These are phyloP conservation scores for Ustilago hordei DNA, from an alignment of 1,284 basidiomycete genomes.

Conservation along the genomic window DNA sequence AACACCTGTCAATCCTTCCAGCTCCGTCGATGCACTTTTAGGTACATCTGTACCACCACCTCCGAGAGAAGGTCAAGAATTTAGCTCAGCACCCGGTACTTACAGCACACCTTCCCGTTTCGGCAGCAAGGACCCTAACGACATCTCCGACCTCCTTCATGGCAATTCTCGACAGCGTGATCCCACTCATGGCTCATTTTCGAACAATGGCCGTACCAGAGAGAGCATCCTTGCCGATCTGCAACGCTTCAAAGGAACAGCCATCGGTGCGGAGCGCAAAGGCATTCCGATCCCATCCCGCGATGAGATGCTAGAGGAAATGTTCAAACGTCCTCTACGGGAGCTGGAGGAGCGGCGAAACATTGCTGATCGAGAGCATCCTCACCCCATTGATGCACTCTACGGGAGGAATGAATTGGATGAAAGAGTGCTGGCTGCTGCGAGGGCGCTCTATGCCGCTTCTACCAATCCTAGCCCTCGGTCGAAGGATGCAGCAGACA, in stretches of 20 bases:
- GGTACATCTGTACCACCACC: slow-evolving; percentile 57
- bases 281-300: slow-evolving; percentile 50
- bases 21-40: slow-evolving; percentile 60
- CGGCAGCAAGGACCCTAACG: slow-evolving; percentile 51
- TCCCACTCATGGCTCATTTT: slow-evolving; percentile 5
- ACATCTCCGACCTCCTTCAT: slow-evolving; percentile 54
- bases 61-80: slow-evolving; percentile 35
- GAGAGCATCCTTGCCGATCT: slow-evolving; percentile 28
- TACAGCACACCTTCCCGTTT: slow-evolving; percentile 27
- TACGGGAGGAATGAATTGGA: slow-evolving; percentile 61
- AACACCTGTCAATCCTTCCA: slow-evolving; percentile 56
- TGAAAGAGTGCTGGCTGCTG: slow-evolving; percentile 57
- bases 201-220: slow-evolving; percentile 8
- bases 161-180: slow-evolving; percentile 22
- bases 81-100: slow-evolving; percentile 16
- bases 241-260: slow-evolving; percentile 46
- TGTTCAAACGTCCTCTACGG: slow-evolving; percentile 46
- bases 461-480: slow-evolving; percentile 10
- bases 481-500: slow-evolving; percentile 10
- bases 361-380: slow-evolving; percentile 53
- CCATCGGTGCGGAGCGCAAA: slow-evolving; percentile 43
- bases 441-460: slow-evolving; percentile 42
- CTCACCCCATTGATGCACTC: slow-evolving; percentile 58
- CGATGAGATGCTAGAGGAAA: slow-evolving; percentile 53
- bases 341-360: slow-evolving; percentile 37